Percentiles rank a stretch among this genome's conserved stretches.
These are phyloP conservation scores for Phyllosticta paracitricarpa DNA, from an alignment of 2,329 filamentous ascomycete species.

Conservation along the genomic window DNA sequence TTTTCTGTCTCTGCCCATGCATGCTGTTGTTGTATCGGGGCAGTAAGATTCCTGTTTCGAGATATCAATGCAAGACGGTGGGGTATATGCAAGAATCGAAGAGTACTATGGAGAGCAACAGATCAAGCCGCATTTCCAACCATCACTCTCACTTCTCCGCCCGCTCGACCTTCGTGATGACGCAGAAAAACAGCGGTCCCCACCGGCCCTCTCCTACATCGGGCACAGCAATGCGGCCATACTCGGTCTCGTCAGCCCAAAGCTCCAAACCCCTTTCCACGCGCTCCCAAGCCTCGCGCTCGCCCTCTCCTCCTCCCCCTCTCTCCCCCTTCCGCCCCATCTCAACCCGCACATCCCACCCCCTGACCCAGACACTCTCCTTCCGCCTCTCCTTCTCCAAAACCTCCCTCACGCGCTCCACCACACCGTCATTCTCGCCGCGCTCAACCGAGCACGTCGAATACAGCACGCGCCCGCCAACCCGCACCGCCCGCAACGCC, in stretches of 20 bases:
- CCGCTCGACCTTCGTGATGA: constrained; percentile 24
- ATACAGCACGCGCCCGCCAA: constrained; percentile 30
- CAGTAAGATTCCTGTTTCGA: background rate
- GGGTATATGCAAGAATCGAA: background rate
- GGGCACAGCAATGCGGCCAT: constrained; percentile 32
- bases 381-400: constrained; percentile 30
- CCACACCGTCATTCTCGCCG: constrained; percentile 33
- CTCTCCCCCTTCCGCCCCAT: background rate
- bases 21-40: background rate
- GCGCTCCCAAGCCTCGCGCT: constrained; percentile 2
- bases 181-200: constrained; percentile 33
- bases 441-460: constrained; percentile 32
- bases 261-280: constrained; percentile 15
- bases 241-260: constrained; percentile 24
- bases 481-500: constrained; percentile 21
- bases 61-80: background rate
- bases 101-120: background rate
- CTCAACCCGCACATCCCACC: constrained; percentile 17
- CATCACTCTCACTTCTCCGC: background rate
- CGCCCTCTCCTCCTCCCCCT: background rate
- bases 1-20: background rate
- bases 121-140: background rate
- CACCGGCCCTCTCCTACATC: constrained; percentile 26
- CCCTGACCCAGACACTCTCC: constrained; percentile 22
- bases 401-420: constrained; percentile 25